Base-by-base conservation (phyloP, 805 yeast genomes). In the Clavispora santaluciae region DNA sequence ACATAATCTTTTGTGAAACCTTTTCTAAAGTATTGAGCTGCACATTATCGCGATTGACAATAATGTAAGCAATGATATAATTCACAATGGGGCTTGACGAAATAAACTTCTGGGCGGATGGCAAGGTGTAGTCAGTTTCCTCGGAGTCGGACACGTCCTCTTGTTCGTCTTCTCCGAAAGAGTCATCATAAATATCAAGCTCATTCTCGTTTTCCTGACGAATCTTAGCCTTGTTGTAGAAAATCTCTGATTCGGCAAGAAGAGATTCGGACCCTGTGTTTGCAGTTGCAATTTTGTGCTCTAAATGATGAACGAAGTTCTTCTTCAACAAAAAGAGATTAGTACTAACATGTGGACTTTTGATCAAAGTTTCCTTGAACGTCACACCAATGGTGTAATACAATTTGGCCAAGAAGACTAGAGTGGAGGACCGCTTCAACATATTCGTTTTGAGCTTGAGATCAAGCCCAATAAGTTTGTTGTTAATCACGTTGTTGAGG, bases 381-480 rank as follows among this genome's bases (percentile, higher is more conserved):
- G 46, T 43, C 2, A 36, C 26, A 12, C 60, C 62, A 5, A 67
- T 51, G 2, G 68, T 57, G 41, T 58, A 59, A 47, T 55, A 66
- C 16, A 68, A 50, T 37, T 65, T 64, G 15, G 72, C 64, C 44
- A 57, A 59, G 36, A 57, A 56, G 3, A 66, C 51, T 30, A 56
- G 57, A 18, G 43, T 40, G 2, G 66, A 55, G 2, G 70, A 57
- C 40, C 54, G 60, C 7, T 36, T 34, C 33, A 55, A 41, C 6
- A 44, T 24, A 8, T 43, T 25, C 2, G 46, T 40, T 17, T 43
- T 43, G 20, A 63, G 45, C 36, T 51, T 56, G 45, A 65, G 48
- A 41, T 66, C 67, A 39, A 64, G 61, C 6, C 56, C 50, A 10
- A 56, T 47, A 9, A 69, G 46, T 24, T 51, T 49, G 28, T 60